Evolutionary conservation across 192 early-diverging fungal genomes (phyloP).

Genomic region (Entomortierella parvispora): DNA sequence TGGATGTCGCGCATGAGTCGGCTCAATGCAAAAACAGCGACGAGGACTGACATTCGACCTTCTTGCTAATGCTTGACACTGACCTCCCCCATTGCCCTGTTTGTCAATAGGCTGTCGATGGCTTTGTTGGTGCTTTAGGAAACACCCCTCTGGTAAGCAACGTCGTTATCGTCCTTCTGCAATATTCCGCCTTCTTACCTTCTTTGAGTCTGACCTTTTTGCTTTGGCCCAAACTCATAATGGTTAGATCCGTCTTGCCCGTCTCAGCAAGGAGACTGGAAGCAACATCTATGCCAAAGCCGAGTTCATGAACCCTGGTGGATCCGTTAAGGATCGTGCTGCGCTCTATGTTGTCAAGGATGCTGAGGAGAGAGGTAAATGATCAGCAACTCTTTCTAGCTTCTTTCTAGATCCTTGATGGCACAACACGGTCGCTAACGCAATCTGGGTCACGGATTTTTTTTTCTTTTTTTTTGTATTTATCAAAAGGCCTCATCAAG

Average conservation of each 20-base stretch:
- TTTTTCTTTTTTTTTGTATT: not conserved
- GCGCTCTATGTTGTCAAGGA: constrained; percentile 95
- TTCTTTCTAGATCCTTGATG: not conserved
- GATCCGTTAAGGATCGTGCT: constrained; percentile 96
- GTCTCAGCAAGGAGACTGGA: constrained; percentile 79
- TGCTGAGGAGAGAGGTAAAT: constrained; percentile 78
- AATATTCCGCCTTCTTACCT: constrained; percentile 4
- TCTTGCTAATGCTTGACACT: not conserved
- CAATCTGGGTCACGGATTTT: not conserved
- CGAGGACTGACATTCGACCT: not conserved
- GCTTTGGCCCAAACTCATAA: too few relatives aligned
- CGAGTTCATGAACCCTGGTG: constrained; percentile 98
- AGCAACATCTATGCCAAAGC: constrained; percentile 93
- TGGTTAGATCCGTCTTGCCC: constrained; percentile 74
- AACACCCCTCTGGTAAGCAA: constrained; percentile 88
- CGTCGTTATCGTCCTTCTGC: not conserved
- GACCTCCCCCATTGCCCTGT: not conserved
- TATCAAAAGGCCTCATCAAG: constrained; percentile 72
- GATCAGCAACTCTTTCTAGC: not conserved
- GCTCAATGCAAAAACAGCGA: not conserved
- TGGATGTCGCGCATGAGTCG: not conserved
- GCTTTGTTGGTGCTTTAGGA: constrained; percentile 87
- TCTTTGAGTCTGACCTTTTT: not conserved
- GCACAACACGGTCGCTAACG: too few relatives aligned
- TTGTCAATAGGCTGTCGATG: constrained; percentile 63